A percentile compares a stretch with the other conserved stretches of the same genome.
These are phyloP conservation scores for Xylariaceae sp. DNA, from an alignment of 2,329 filamentous ascomycete genomes.

Conservation along the genomic window DNA sequence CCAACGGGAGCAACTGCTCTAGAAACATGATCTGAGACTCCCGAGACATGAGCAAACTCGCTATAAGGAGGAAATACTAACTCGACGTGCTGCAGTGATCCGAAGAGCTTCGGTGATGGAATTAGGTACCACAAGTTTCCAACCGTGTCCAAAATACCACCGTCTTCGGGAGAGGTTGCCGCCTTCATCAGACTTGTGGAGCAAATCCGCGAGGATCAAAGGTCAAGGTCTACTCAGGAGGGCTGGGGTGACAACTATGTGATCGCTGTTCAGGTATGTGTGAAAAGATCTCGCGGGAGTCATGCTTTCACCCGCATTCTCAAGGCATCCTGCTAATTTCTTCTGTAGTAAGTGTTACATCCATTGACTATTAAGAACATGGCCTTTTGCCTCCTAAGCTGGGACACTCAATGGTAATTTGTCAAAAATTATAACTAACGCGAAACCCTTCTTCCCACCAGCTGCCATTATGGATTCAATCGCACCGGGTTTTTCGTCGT, in stretches of 20 bases:
- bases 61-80: no score
- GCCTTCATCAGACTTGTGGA: conserved; percentile 56
- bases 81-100: no score
- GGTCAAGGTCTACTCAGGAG: conserved; percentile 39
- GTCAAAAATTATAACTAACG: not conserved
- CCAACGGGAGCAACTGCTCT: no score
- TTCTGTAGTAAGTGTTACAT: no score
- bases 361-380: no score
- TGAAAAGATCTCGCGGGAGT: no score
- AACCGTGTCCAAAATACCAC: conserved; percentile 87
- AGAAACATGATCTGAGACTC: no score
- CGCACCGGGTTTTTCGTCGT: conserved; percentile 88
- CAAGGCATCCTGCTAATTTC: no score
- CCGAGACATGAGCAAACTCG: no score
- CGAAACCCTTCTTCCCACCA: conserved; percentile 49
- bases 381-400: no score
- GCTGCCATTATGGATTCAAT: conserved; percentile 97
- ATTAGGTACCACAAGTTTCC: conserved; percentile 82
- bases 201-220: conserved; percentile 54
- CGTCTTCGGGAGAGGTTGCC: conserved; percentile 51
- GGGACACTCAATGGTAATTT: no score
- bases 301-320: no score
- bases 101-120: conserved; percentile 62
- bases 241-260: conserved; percentile 42
- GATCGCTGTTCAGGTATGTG: conserved; percentile 42